Evolutionary conservation across 352 stramenopile species (phyloP), one percentile per base, ranked within the genome.

Genomic region (Aphanomyces invadans): DNA sequence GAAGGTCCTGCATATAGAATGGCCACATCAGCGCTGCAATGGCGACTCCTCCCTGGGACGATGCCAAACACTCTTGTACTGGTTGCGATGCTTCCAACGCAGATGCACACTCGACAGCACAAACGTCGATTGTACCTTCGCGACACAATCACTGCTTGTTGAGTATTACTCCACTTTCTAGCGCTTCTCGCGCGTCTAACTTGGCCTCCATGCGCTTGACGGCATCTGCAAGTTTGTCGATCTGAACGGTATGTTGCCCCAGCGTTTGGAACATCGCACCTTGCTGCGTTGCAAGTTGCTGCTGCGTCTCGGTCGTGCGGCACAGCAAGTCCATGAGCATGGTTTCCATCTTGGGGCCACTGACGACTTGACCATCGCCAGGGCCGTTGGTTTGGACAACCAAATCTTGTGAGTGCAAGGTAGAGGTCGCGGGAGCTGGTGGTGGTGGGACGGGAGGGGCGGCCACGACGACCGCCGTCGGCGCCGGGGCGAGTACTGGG

Each of bases 141-240:
- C 45, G 21, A 53, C 21, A 28, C 9, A 12, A 53, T 15, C 26
- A 53, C 45, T 29, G 2, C 21, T 26, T 26, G 7, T 52, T 52
- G 7, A 52, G 4, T 52, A 52, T 26, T 26, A 52, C 5, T 26
- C 44, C 15, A 52, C 2, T 26, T 26, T 2, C 11, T 26, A 53
- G 45, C 15, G 26, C 19, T 28, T 15, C 9, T 1, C n/a, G n/a
- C n/a, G n/a, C 69, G 70, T 94, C 85, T 79, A 94, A 84, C 81
- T 94, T 94, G 71, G 83, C 85, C 73, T 94, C 85, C 85, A 94
- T 94, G 73, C 85, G 80, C 79, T 84, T 83, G 78, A 94, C 90
- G 51, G 85, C 85, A 23, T 71, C 84, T 67, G 85, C 79, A 67
- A 94, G 77, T 73, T 89, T 89, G 81, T 94, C 85, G 64, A 94